Evolutionary conservation across 2,329 filamentous ascomycete species (phyloP).

Genomic region (Whalleya microplaca): DNA sequence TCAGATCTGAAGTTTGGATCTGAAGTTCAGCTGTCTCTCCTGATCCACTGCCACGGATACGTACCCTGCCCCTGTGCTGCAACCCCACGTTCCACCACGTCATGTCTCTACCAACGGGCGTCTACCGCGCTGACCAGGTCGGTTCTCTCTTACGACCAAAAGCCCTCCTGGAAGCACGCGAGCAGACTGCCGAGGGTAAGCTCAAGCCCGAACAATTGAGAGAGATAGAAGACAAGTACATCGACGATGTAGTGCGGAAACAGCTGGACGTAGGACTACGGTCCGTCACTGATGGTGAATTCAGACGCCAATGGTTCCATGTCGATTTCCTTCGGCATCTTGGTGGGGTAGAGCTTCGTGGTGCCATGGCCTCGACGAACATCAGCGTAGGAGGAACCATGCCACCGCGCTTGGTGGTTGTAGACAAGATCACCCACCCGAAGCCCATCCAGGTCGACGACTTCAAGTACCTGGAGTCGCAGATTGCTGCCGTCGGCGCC

Average conservation of each 20-base stretch:
- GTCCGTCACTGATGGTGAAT: constrained; percentile 60
- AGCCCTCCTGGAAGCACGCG: constrained; percentile 52
- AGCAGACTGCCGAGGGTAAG: constrained; percentile 48
- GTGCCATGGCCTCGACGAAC: constrained; percentile 47
- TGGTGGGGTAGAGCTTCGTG: constrained; percentile 55
- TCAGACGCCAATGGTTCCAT: constrained; percentile 61
- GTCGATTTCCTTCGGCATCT: constrained; percentile 61
- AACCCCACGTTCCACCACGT: constrained; percentile 17
- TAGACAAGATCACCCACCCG: constrained; percentile 57
- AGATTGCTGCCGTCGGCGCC: constrained; percentile 43
- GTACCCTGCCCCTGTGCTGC: neutral
- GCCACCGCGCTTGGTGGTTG: constrained; percentile 58
- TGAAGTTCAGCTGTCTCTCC: constrained; percentile 1
- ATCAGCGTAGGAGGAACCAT: constrained; percentile 52
- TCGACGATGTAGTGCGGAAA: constrained; percentile 51
- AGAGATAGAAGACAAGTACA: constrained; percentile 54
- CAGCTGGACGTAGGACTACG: constrained; percentile 53
- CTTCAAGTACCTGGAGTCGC: constrained; percentile 55
- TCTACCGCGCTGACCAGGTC: constrained; percentile 59
- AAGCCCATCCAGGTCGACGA: constrained; percentile 60
- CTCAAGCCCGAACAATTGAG: constrained; percentile 49
- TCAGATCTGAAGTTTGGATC: neutral
- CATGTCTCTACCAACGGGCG: constrained; percentile 47
- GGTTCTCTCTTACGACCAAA: constrained; percentile 58
- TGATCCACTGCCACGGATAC: constrained; percentile 2